Percentiles rank a stretch among this genome's conserved stretches.
Evolutionary conservation across 177 flowering plant species (phyloP).

Genomic region (Telopea speciosissima): DNA sequence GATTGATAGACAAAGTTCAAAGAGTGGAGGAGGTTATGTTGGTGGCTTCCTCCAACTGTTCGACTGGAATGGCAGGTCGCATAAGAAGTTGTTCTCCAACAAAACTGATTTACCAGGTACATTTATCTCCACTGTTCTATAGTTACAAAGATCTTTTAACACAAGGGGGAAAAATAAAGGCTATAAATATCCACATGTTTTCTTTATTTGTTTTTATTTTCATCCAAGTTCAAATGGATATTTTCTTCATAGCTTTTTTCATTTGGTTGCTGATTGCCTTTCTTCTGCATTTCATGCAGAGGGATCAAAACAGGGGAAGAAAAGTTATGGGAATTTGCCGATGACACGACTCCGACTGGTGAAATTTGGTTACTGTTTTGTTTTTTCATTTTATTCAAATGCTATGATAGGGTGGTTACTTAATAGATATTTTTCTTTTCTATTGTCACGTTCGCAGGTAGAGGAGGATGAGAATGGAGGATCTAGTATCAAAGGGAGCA

Average conservation of each 20-base stretch:
- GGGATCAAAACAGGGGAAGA: slow-evolving; percentile 59
- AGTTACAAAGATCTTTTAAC: not conserved
- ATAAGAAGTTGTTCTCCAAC: slow-evolving; percentile 78
- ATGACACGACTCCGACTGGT: slow-evolving; percentile 47
- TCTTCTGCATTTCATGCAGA: slow-evolving; percentile 28
- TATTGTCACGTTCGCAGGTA: slow-evolving; percentile 26
- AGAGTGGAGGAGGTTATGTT: slow-evolving; percentile 54
- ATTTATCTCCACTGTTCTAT: not conserved
- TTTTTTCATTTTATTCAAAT: not conserved
- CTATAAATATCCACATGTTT: not conserved
- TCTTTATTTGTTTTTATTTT: not conserved
- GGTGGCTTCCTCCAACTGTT: slow-evolving; percentile 89
- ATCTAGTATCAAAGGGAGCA: slow-evolving; percentile 47
- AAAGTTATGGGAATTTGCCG: slow-evolving; percentile 41
- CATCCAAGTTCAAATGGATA: not conserved
- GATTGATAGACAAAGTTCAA: slow-evolving; percentile 60
- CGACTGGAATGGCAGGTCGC: slow-evolving; percentile 89
- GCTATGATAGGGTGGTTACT: not conserved
- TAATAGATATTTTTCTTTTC: not conserved
- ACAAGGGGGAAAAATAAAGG: too few relatives aligned
- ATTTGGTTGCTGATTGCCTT: not conserved
- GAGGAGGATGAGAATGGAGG: slow-evolving; percentile 56
- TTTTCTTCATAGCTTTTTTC: not conserved
- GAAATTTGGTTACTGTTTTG: slow-evolving; percentile 13
- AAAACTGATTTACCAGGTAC: slow-evolving; percentile 68